phyloP scores from a whole-genome alignment of 2,329 filamentous ascomycete species.

The Tolypocladium paradoxum region DNA sequence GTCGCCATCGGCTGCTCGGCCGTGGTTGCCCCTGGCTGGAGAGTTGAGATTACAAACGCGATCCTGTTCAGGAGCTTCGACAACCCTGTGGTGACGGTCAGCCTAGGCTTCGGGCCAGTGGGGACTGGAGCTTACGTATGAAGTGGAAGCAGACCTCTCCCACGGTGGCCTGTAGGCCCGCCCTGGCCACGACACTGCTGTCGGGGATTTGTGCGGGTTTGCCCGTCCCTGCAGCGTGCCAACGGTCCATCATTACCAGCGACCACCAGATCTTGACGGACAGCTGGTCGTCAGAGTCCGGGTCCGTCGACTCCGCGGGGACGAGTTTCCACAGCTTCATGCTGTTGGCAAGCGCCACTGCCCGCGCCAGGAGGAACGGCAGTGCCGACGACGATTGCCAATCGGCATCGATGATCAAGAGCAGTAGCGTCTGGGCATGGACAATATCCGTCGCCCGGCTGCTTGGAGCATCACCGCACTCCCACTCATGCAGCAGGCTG shows the following conservation, averaged over 20 bases:
- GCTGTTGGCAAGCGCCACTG: constrained; percentile 54
- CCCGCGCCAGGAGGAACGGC: constrained; percentile 48
- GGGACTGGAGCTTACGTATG: constrained; percentile 40
- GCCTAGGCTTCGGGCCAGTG: background rate
- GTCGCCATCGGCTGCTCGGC: constrained; percentile 21
- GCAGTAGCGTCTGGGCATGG: constrained; percentile 55
- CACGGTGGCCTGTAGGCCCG: constrained; percentile 47
- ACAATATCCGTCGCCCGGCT: constrained; percentile 37
- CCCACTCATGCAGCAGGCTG: constrained; percentile 40
- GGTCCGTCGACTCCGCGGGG: constrained; percentile 35
- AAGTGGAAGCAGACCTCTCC: constrained; percentile 55
- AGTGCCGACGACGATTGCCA: constrained; percentile 34
- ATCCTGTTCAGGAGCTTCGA: constrained; percentile 41
- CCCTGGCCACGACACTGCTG: constrained; percentile 46
- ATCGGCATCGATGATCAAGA: constrained; percentile 57
- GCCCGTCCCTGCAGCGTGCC: constrained; percentile 59
- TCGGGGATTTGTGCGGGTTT: constrained; percentile 53
- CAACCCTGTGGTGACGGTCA: constrained; percentile 28
- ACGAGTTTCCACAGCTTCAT: constrained; percentile 44
- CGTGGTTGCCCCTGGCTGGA: constrained; percentile 23
- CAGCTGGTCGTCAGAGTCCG: constrained; percentile 51
- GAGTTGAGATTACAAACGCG: constrained; percentile 24
- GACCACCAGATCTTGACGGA: constrained; percentile 61
- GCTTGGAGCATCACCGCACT: constrained; percentile 28
- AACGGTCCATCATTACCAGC: constrained; percentile 60